A percentile compares a stretch with the other conserved stretches of the same genome.
phyloP scores from a whole-genome alignment of 2,329 filamentous ascomycete genomes.

The Aulographum hederae region DNA sequence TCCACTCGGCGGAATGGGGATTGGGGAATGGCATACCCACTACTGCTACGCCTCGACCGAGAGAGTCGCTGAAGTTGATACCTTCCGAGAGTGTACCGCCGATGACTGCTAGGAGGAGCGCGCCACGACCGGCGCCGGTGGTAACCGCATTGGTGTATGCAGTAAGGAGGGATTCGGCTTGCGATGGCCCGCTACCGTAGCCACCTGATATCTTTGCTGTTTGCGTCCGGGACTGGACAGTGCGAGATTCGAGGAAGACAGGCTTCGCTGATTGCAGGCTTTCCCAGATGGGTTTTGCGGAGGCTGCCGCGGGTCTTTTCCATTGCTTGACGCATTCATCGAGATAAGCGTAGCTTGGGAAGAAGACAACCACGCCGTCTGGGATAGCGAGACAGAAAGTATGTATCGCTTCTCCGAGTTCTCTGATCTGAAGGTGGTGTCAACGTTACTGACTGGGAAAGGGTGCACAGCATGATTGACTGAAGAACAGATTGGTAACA shows the following conservation, averaged over 20 bases:
- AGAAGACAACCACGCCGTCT: slow-evolving; percentile 86
- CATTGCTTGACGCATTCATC: slow-evolving; percentile 41
- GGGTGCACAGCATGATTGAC: no score
- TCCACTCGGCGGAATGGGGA: slow-evolving; percentile 76
- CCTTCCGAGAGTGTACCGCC: slow-evolving; percentile 92
- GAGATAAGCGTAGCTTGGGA: slow-evolving; percentile 86
- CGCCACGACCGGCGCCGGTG: slow-evolving; percentile 35
- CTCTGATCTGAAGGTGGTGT: slow-evolving; percentile 30
- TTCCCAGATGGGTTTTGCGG: slow-evolving; percentile 1
- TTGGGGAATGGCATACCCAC: slow-evolving; percentile 89
- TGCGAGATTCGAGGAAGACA: slow-evolving; percentile 27
- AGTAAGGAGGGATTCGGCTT: slow-evolving; percentile 47
- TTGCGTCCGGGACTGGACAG: background rate
- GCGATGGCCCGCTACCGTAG: slow-evolving; percentile 36
- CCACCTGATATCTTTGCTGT: slow-evolving; percentile 7
- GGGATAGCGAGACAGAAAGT: slow-evolving; percentile 58
- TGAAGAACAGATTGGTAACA: no score
- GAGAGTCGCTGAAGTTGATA: slow-evolving; percentile 88
- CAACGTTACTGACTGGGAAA: slow-evolving; percentile 2
- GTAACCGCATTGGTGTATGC: slow-evolving; percentile 54
- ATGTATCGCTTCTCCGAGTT: slow-evolving; percentile 57
- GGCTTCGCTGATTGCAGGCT: background rate
- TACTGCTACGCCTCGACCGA: slow-evolving; percentile 82
- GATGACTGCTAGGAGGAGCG: slow-evolving; percentile 73
- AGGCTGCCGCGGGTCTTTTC: slow-evolving; percentile 11